Evolutionary conservation across 2,329 filamentous ascomycete genomes (phyloP), one percentile per base, ranked within the genome.

Genomic region (Sporothrix luriei): DNA sequence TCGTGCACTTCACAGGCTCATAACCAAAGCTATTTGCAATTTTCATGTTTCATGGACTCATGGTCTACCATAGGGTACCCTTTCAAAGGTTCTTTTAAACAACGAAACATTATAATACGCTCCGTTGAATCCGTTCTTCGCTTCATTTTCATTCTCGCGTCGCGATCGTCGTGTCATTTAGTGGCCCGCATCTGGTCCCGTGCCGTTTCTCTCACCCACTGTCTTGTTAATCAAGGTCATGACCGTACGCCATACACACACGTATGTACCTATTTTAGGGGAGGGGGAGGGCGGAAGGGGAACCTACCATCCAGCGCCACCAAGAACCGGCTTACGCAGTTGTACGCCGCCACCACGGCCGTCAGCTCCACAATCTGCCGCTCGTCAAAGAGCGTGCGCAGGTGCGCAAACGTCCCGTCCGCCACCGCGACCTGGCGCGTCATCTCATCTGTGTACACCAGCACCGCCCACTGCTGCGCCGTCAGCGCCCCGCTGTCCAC

Each of bases 401-500:
- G 73, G 74, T 81, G 80, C 40, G 77, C 85, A 80, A 94, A 94
- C 1, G 91, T 85, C 70, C 81, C 85, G 64, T 95, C 90, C 14
- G 82, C 79, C 7, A 97, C 92, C 66, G 84, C 81, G 0, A 94
- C 89, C 57, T 87, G 85, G 73, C 88, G 82, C 65, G 93, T 97
- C 91, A 96, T 96, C 77, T 92, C 91, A 80, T 96, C 92, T 21
- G 92, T 86, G 77, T 93, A 94, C 59, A 84, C 81, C 68, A 94
- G 78, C 46, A 92, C 90, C 0, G 88, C 89, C 82, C 87, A 88
- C 79, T 93, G 88, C 76, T 82, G 83, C 71, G 84, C 84, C 33
- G 80, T 86, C 71, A 93, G 75, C 16, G 38, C 33, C 10, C 57
- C 68, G 7, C 16, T n/a, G 19, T 26, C 49, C n/a, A 57, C 48